Evolutionary conservation across 371 early-diverging fungal genomes (phyloP).

Genomic region (Saksenaea oblongispora): DNA sequence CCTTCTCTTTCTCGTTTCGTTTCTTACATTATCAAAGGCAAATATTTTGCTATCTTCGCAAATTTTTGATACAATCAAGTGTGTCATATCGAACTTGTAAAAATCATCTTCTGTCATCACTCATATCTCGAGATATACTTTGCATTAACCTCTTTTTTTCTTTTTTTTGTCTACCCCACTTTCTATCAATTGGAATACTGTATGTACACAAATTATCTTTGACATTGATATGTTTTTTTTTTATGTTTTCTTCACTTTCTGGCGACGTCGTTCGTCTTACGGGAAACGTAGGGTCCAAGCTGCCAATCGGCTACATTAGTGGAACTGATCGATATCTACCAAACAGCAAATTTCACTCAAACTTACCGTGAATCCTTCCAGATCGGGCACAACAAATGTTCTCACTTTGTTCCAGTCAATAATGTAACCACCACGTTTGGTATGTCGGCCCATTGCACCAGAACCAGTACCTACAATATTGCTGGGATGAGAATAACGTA

Average conservation of each 20-base stretch:
- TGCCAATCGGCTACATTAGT: constrained; percentile 17
- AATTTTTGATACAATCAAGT: no score
- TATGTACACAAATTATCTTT: background rate
- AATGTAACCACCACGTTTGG: constrained; percentile 75
- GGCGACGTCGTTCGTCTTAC: constrained; percentile 39
- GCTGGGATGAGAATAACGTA: background rate
- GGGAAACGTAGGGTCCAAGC: constrained; percentile 74
- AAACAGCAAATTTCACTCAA: background rate
- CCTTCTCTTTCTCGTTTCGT: no score
- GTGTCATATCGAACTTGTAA: no score
- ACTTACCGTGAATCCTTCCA: constrained; percentile 70
- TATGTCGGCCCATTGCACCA: constrained; percentile 85
- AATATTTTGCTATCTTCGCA: no score
- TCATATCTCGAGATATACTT: no score
- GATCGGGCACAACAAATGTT: constrained; percentile 79
- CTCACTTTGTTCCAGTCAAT: constrained; percentile 77
- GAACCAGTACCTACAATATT: constrained; percentile 68
- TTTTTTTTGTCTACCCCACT: background rate
- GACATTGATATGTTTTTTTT: background rate
- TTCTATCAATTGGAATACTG: no score
- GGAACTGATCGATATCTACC: background rate
- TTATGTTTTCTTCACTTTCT: constrained; percentile 1
- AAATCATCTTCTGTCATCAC: no score
- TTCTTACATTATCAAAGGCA: no score
- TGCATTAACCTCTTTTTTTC: background rate